Evolutionary conservation across 257 asterid genomes (phyloP), one percentile per base, ranked within the genome.

Genomic region (Haberlea rhodopensis): DNA sequence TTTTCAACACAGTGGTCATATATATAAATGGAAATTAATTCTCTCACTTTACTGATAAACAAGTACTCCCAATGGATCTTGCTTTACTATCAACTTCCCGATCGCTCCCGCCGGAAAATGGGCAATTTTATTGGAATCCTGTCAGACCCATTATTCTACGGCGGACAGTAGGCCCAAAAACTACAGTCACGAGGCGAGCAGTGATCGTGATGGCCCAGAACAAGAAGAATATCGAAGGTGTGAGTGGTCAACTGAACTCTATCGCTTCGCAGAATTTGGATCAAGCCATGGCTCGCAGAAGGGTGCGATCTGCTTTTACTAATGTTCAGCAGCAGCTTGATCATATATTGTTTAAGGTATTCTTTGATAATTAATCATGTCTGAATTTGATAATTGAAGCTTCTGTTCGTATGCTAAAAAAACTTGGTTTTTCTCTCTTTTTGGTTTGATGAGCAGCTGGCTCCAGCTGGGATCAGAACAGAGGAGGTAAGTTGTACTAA

Each of bases 211-310:
- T 76, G 85, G 90, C 90, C n/a, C 80, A 80, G 77, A 79, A 85
- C 46, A 83, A 68, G 73, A 62, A 83, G 13, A 82, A 57, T 67
- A 87, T 92, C 69, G 90, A 82, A 22, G 96, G 96, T 9, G 74
- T 84, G 21, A 85, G 97, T 60, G 94, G 84, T 37, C 96, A 88
- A 56, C 67, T 89, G 54, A 92, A 89, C 79, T 70, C 86, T 48
- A 89, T 92, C 69, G 95, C 97, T 21, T 87, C 95, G 18, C 97
- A 92, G 82, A 87, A 90, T 64, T 28, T 92, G 86, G 97, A 89
- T 68, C 90, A 79, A 25, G 99, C 95, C 58, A 79, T 95, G 22
- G 95, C 99, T 29, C 81, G 99, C 16, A 83, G 99, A 80, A 80
- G 96, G 80, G 96, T 94, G 15, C 79, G 99, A 53, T 85, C 87